Percentiles rank a stretch among this genome's conserved stretches.
Conservation (phyloP, 2,329 filamentous ascomycete species). For the Cladobotryum protrusum region DNA sequence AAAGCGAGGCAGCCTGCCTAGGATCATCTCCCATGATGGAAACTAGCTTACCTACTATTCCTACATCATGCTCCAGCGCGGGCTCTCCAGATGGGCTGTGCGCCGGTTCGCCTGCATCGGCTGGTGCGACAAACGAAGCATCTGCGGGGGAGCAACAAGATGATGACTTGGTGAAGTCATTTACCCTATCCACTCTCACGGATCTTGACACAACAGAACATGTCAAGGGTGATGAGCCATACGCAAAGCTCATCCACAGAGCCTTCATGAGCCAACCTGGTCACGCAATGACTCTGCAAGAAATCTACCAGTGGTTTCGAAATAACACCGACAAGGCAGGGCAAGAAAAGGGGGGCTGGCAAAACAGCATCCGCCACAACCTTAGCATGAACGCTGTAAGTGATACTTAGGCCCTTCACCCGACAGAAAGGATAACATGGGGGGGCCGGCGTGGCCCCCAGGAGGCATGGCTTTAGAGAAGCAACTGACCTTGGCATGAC, state of each 20-base stretch:
- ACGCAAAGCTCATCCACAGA: constrained; percentile 73
- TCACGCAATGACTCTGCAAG: constrained; percentile 70
- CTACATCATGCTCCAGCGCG: constrained; percentile 11
- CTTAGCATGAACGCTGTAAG: constrained; percentile 88
- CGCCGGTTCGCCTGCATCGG: constrained; percentile 13
- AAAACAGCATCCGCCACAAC: constrained; percentile 94
- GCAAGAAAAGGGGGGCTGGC: constrained; percentile 77
- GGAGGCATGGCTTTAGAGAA: not conserved
- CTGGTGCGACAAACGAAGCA: constrained; percentile 11
- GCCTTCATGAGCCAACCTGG: constrained; percentile 63
- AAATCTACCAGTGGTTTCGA: constrained; percentile 87
- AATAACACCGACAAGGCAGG: constrained; percentile 73
- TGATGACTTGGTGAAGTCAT: not conserved
- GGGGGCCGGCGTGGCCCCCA: too few relatives aligned
- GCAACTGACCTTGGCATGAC: not conserved
- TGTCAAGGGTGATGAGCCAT: constrained; percentile 53
- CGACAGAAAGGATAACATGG: too few relatives aligned
- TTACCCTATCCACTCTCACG: not conserved
- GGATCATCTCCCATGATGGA: constrained; percentile 11
- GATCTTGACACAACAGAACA: not conserved
- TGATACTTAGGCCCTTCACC: constrained; percentile 1
- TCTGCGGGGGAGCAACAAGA: constrained; percentile 3
- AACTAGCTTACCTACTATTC: constrained; percentile 10
- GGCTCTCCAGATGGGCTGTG: constrained; percentile 17
- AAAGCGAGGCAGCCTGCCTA: constrained; percentile 17